Conservation (phyloP, 2,329 filamentous ascomycete genomes). For the Septoria linicola region DNA sequence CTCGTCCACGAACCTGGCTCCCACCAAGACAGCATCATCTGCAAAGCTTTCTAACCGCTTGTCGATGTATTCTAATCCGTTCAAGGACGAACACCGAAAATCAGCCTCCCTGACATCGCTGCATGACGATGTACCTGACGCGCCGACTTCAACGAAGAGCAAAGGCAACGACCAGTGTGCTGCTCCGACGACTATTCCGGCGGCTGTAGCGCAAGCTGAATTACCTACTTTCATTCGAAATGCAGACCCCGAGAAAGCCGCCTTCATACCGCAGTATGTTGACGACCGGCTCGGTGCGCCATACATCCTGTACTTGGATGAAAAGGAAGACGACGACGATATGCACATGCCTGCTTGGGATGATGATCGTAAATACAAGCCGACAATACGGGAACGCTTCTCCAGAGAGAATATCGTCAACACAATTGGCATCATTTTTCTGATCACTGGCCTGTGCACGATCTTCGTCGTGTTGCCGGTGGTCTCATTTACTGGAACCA, state of each 20-base stretch:
- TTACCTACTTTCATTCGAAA: slow-evolving; percentile 34
- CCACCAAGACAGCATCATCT: slow-evolving; percentile 22
- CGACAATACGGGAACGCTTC: slow-evolving; percentile 48
- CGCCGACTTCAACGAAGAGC: not conserved
- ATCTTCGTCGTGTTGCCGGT: slow-evolving; percentile 55
- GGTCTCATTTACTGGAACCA: slow-evolving; percentile 46
- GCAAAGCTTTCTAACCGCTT: slow-evolving; percentile 32
- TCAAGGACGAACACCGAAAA: slow-evolving; percentile 33
- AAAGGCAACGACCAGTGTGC: slow-evolving; percentile 19
- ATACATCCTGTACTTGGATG: slow-evolving; percentile 51
- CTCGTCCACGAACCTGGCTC: slow-evolving; percentile 29
- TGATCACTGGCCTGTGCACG: slow-evolving; percentile 50
- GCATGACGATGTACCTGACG: slow-evolving; percentile 15
- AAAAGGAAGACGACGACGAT: slow-evolving; percentile 55
- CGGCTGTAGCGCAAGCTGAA: slow-evolving; percentile 16
- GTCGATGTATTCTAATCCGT: slow-evolving; percentile 33
- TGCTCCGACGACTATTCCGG: slow-evolving; percentile 13
- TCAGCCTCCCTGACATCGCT: slow-evolving; percentile 32
- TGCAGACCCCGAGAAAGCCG: slow-evolving; percentile 38
- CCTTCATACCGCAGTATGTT: slow-evolving; percentile 40
- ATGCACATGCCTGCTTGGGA: slow-evolving; percentile 55
- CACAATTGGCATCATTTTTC: slow-evolving; percentile 45
- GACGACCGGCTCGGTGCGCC: slow-evolving; percentile 51
- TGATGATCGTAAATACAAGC: slow-evolving; percentile 48
- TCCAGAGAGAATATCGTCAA: slow-evolving; percentile 45